These are phyloP conservation scores for Jatropha multifida DNA, from an alignment of 441 rosid species.

Conservation along the genomic window DNA sequence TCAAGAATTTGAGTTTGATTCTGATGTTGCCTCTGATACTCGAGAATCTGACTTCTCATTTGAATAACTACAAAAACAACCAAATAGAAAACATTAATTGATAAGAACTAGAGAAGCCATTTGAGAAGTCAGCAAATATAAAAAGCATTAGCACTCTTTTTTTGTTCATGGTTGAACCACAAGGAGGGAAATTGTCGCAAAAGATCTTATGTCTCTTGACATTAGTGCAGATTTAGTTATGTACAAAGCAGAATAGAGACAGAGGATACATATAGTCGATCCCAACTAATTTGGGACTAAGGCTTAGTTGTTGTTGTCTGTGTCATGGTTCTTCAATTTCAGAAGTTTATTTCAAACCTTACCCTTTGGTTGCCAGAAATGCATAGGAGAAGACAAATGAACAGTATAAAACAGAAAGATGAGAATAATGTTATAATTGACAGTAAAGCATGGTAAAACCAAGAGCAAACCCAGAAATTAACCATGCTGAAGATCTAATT, in stretches of 20 bases:
- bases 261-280: no score
- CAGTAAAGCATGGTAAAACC: neutral
- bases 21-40: slow-evolving; percentile 37
- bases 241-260: no score
- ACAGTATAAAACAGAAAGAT: neutral
- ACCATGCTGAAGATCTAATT: neutral
- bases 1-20: slow-evolving; percentile 42
- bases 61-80: slow-evolving; percentile 53
- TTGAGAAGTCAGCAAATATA: neutral
- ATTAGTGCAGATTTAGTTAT: no score
- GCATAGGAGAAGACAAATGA: neutral
- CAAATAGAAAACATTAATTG: neutral
- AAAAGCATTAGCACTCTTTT: neutral
- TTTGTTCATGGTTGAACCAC: no score
- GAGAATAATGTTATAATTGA: neutral
- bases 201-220: no score
- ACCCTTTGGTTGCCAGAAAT: neutral
- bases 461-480: neutral
- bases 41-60: slow-evolving; percentile 76
- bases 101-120: neutral
- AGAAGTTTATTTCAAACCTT: neutral
- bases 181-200: no score
- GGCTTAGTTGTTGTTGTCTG: no score
- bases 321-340: neutral
- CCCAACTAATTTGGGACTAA: no score